Evolutionary conservation across 331 rosid genomes (phyloP).

Genomic region (Acacia concinna): DNA sequence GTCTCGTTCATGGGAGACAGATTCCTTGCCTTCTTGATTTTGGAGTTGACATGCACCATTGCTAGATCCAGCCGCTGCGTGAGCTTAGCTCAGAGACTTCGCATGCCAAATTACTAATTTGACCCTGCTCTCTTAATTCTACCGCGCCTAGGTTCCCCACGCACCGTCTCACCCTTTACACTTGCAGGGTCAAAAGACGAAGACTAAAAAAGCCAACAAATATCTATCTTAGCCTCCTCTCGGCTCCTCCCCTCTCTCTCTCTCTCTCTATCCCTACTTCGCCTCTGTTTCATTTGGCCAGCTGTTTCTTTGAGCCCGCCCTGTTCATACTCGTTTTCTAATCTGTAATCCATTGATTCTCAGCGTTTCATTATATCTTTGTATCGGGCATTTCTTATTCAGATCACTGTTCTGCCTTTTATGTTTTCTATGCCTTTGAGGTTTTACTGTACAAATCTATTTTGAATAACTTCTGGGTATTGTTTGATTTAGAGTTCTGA

Average conservation of each 20-base stretch:
- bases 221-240: conserved; percentile 42
- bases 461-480: conserved; percentile 28
- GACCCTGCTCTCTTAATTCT: conserved; percentile 31
- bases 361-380: conserved; percentile 44
- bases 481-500: conserved; percentile 29
- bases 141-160: not conserved
- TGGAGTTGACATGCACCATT: conserved; percentile 2
- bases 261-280: conserved; percentile 18
- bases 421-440: conserved; percentile 16
- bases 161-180: not conserved
- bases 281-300: conserved; percentile 38
- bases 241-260: not conserved
- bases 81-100: not conserved
- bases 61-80: not conserved
- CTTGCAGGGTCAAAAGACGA: conserved; percentile 30
- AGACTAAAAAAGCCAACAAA: conserved; percentile 41
- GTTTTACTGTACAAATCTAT: conserved; percentile 37
- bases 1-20: conserved; percentile 30
- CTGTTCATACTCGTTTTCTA: conserved; percentile 36
- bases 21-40: conserved; percentile 19
- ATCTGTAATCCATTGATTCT: conserved; percentile 39
- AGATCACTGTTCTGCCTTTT: conserved; percentile 41
- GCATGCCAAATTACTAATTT: conserved; percentile 15
- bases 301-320: conserved; percentile 23
- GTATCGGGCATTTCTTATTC: conserved; percentile 31